Conservation (phyloP, 2,329 filamentous ascomycete genomes). For the Colletotrichum phormii region DNA sequence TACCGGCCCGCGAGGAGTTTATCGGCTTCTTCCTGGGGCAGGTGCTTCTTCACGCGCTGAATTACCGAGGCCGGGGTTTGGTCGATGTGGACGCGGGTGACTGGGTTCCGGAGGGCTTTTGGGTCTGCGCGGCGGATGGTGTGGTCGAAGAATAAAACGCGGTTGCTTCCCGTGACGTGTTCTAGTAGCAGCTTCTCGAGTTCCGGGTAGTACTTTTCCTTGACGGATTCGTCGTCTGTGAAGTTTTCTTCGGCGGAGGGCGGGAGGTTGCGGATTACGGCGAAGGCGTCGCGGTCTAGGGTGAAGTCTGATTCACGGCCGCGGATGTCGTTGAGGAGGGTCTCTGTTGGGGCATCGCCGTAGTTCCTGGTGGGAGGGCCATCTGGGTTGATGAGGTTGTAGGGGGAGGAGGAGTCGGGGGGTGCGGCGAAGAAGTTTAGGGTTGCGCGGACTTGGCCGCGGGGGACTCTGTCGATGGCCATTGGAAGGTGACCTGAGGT, state of each 20-base stretch:
- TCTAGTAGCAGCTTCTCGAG: conserved; percentile 78
- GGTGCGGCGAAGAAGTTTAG: conserved; percentile 76
- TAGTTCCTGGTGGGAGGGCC: conserved; percentile 76
- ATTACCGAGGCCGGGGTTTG: conserved; percentile 77
- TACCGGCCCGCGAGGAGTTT: conserved; percentile 75
- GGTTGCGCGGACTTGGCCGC: conserved; percentile 71
- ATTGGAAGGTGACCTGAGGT: conserved; percentile 40
- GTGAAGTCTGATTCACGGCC: conserved; percentile 74
- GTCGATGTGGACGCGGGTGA: conserved; percentile 83
- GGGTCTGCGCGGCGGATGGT: conserved; percentile 79
- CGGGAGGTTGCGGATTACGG: conserved; percentile 68
- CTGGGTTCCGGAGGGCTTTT: conserved; percentile 73
- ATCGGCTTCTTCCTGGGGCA: conserved; percentile 71
- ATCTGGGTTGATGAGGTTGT: conserved; percentile 75
- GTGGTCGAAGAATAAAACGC: conserved; percentile 86
- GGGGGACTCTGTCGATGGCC: conserved; percentile 57
- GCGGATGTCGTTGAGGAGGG: conserved; percentile 79
- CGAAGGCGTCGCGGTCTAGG: conserved; percentile 82
- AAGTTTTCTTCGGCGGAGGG: conserved; percentile 71
- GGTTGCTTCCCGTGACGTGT: conserved; percentile 72
- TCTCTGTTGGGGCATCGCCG: conserved; percentile 57
- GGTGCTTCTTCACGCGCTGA: conserved; percentile 75
- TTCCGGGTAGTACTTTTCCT: conserved; percentile 84
- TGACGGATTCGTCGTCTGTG: conserved; percentile 75
- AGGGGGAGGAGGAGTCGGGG: conserved; percentile 68